Evolutionary conservation across 306 rosid genomes (phyloP), one percentile per base, ranked within the genome.

Genomic region (Senna tora): DNA sequence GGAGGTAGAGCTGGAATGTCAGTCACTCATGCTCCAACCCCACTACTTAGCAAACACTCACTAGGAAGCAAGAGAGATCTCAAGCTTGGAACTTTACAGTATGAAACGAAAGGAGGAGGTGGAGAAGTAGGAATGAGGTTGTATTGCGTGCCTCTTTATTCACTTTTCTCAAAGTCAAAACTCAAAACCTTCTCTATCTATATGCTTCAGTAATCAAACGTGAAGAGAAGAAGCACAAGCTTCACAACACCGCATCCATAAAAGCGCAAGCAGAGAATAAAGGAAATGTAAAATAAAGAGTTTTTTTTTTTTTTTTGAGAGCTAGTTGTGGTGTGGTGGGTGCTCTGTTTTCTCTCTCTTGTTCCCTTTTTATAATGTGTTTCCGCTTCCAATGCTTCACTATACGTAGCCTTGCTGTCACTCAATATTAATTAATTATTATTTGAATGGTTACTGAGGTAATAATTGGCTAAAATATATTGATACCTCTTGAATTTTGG

Each of bases 291-390:
- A 22, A 57, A n/a, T n/a, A n/a, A n/a, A n/a, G n/a, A n/a, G n/a
- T 33, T 33, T 33, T 43, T 25, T 5, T 69, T 46, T 13, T 14
- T 22, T 10, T 17, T 36, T 16, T 14, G 38, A 46, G 59, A 52
- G 80, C 65, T 52, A 11, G 8, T 3, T 4, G 42, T 77, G 53
- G 54, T 4, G 42, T 77, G 43, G 54, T 25, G 74, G 46, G 67
- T 36, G 66, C 16, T 75, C 59, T 53, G 39, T 34, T 36, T 54
- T 25, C 46, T 75, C 33, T 72, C 64, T 15, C 30, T 19, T 50
- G 56, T 15, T 63, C 62, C 59, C 60, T 51, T 82, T 69, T 76
- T 82, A 84, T 84, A 86, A 53, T 2, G 59, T 54, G 57, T 67
- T 67, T 52, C 49, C 76, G 62, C 69, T 54, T 60, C n/a, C 43